Conservation (phyloP, 208 protist species). For the Novymonas esmeraldas region DNA sequence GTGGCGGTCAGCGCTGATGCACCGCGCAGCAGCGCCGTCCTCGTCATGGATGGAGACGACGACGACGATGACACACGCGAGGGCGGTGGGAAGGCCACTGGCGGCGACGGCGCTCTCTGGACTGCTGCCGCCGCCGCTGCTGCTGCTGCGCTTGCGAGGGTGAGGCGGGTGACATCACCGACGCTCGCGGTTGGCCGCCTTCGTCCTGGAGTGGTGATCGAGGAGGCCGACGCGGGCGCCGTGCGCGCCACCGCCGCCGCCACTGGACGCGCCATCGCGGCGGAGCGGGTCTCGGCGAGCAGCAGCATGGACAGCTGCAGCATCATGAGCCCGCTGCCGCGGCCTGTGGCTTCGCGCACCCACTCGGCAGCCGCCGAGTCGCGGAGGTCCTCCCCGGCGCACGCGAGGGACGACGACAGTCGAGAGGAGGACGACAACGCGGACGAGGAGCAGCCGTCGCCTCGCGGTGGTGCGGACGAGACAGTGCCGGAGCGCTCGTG, state of each 20-base stretch:
- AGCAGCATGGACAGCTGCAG: conserved; percentile 13
- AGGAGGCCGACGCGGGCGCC: not conserved
- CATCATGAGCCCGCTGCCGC: conserved; percentile 40
- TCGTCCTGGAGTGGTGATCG: conserved; percentile 1
- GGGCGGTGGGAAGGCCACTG: too few relatives aligned
- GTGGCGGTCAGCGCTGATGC: too few relatives aligned
- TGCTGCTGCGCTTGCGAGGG: not conserved
- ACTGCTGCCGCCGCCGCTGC: not conserved
- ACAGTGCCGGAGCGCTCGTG: not conserved
- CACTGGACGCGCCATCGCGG: not conserved
- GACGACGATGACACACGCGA: not conserved
- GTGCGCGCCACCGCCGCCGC: not conserved
- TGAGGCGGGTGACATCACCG: not conserved
- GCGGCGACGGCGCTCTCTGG: too few relatives aligned
- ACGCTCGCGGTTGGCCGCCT: not conserved
- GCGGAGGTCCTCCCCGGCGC: conserved; percentile 2
- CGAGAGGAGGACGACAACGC: not conserved
- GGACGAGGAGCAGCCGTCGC: not conserved
- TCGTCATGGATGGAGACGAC: conserved; percentile 6
- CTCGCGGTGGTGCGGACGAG: not conserved
- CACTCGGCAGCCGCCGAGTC: not conserved
- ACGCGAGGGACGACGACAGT: conserved; percentile 10
- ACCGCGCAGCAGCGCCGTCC: conserved; percentile 2
- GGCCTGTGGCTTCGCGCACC: conserved; percentile 13
- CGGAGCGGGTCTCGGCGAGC: not conserved